phyloP scores from a whole-genome alignment of 2,329 filamentous ascomycete genomes.

The Ceratocystis lukuohia region DNA sequence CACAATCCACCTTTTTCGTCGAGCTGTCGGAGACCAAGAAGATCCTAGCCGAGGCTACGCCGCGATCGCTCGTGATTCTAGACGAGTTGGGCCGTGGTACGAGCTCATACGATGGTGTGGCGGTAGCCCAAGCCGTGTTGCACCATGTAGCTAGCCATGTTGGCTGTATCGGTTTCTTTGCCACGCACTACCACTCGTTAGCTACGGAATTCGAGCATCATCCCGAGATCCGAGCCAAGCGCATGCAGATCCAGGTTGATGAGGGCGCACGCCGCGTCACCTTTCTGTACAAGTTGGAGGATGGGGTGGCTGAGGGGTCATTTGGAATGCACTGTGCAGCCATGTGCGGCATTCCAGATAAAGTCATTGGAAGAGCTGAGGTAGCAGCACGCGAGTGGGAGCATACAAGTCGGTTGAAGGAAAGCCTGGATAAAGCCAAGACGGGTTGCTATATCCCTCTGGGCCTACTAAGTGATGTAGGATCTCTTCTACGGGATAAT shows the following conservation, averaged over 20 bases:
- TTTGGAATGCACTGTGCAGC: conserved; percentile 98
- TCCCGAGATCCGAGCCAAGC: conserved; percentile 70
- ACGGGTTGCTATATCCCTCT: conserved; percentile 70
- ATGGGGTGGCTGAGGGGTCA: conserved; percentile 86
- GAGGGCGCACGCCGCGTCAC: conserved; percentile 75
- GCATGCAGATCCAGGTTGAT: conserved; percentile 94
- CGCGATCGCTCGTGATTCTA: conserved; percentile 86
- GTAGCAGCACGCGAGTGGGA: conserved; percentile 86
- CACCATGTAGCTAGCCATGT: conserved; percentile 90
- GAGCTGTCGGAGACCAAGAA: conserved; percentile 97
- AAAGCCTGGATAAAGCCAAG: conserved; percentile 70
- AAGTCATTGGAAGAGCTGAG: conserved; percentile 77
- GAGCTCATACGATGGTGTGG: conserved; percentile 88
- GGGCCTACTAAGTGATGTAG: conserved; percentile 77
- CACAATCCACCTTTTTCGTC: conserved; percentile 96
- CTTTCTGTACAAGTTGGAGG: conserved; percentile 87
- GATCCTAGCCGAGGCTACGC: conserved; percentile 86
- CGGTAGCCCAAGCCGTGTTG: conserved; percentile 91
- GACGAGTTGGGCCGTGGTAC: conserved; percentile 94
- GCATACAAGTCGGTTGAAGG: conserved; percentile 79
- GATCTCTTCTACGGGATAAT: conserved; percentile 54
- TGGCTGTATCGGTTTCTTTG: conserved; percentile 90
- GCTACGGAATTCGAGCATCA: conserved; percentile 82
- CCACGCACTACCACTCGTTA: conserved; percentile 91
- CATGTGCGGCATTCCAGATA: conserved; percentile 85